Base-by-base conservation (phyloP, 2,329 filamentous ascomycete genomes). In the Exophiala sp. region DNA sequence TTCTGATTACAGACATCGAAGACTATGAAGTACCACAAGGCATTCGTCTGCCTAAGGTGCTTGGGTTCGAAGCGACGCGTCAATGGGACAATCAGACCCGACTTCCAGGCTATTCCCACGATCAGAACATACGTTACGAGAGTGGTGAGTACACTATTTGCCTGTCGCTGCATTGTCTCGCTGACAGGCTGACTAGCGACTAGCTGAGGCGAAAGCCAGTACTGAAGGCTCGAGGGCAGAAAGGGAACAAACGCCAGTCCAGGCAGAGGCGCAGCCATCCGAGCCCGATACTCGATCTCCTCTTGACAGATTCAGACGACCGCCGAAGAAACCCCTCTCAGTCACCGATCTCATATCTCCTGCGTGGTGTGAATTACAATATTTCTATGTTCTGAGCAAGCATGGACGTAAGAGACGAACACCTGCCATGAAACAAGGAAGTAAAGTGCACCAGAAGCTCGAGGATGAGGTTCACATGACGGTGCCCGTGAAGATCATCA, bases 301-400 rank as follows among this genome's bases (percentile, higher is more conserved):
- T 0, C 73, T 96, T 2, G 80, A 90, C 58, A 83, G 87, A 33
- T 96, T 95, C 64, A 86, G 91, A 35, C 84, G 83, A 1, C 85
- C 81, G 52, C 89, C 89, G 0, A 86, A 80, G 65, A 92, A 89
- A 66, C 84, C 88, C 0, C 78, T 97, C 6, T 90, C 88, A 0
- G 94, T 97, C 1, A 91, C 89, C 2, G 94, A 99, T 69, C 74
- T 97, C 20, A 84, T 91, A 0, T 87, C 89, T 1, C 91, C 91
- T 2, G 86, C 91, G 6, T 99, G 94, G 94, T 99, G 94, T 69
- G 92, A 99, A 71, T 71, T 97, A 55, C 91, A 97, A 69, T 95
- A 96, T 65, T 91, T 85, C 77, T 96, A 95, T 72, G 89, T 84
- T 0, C 78, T 99, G 50, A 88, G 85, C 2, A 85, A 83, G 50